Percentiles rank a stretch among this genome's conserved stretches.
Evolutionary conservation across 164 flowering plant genomes (phyloP).

Genomic region (Pachysandra terminalis): DNA sequence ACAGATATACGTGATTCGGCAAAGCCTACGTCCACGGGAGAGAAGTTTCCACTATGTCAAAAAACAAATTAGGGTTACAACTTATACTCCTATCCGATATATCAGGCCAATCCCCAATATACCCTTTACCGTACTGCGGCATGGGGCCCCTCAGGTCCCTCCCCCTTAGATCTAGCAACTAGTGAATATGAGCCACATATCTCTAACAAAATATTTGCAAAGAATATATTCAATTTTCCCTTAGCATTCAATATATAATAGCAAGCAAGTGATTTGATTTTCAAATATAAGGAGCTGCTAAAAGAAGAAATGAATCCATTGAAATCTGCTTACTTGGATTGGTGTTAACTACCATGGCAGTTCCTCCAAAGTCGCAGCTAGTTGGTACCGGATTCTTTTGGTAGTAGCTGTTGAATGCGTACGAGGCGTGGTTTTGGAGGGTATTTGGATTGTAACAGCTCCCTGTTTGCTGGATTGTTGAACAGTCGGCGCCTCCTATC

Average conservation of each 20-base stretch:
- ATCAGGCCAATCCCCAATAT: too few species aligned
- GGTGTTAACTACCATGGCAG: slow-evolving; percentile 48
- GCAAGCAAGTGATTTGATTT: not conserved
- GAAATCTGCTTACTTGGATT: slow-evolving; percentile 77
- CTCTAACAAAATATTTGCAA: too few species aligned
- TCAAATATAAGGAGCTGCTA: not conserved
- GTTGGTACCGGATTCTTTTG: slow-evolving; percentile 68
- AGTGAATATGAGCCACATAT: too few species aligned
- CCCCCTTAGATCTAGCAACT: too few species aligned
- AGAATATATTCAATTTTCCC: not conserved
- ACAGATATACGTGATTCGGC: too few species aligned
- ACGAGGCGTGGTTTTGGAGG: slow-evolving; percentile 81
- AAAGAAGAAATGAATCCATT: not conserved
- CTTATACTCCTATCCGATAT: too few species aligned
- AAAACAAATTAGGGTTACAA: too few species aligned
- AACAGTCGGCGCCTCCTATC: slow-evolving; percentile 77
- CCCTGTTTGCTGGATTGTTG: slow-evolving; percentile 66
- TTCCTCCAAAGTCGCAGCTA: slow-evolving; percentile 90
- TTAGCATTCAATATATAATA: not conserved
- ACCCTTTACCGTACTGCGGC: too few species aligned
- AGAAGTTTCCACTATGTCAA: too few species aligned
- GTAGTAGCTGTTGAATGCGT: slow-evolving; percentile 89
- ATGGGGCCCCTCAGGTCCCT: too few species aligned
- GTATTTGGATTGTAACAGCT: slow-evolving; percentile 76
- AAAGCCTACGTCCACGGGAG: too few species aligned